These are phyloP conservation scores for Suillus cothurnatus DNA, from an alignment of 768 basidiomycete genomes.

Conservation along the genomic window DNA sequence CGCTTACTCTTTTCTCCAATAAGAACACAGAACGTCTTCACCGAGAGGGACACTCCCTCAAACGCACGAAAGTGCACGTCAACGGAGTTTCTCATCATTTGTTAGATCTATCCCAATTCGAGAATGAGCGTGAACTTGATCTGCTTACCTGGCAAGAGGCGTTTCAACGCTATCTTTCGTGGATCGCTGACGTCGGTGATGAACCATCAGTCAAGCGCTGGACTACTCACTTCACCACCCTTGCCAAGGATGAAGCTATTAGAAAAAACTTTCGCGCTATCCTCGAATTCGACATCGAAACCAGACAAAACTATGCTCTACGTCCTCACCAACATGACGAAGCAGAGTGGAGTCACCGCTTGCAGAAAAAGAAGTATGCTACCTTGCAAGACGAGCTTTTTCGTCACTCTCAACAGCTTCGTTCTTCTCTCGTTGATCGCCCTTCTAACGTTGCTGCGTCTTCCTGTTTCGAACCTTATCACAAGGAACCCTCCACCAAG, in stretches of 20 bases:
- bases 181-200: not conserved
- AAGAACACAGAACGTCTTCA: not conserved
- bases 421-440: too few relatives aligned
- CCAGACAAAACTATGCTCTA: too few relatives aligned
- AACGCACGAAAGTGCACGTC: not conserved
- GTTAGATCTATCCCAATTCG: not conserved
- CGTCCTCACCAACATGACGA: too few relatives aligned
- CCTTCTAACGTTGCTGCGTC: too few relatives aligned
- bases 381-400: too few relatives aligned
- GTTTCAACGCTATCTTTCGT: not conserved
- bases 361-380: too few relatives aligned
- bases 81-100: not conserved
- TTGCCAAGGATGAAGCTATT: not conserved
- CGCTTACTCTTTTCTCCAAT: not conserved
- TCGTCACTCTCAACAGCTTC: too few relatives aligned
- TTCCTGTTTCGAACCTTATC: too few relatives aligned
- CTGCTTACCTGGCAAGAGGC: not conserved
- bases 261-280: not conserved
- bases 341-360: too few relatives aligned
- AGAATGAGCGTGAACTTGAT: not conserved
- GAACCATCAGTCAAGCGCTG: accelerated
- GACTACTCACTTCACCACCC: not conserved
- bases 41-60: not conserved
- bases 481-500: too few relatives aligned
- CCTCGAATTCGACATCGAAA: not conserved